A percentile compares a stretch with the other conserved stretches of the same genome.
These are phyloP conservation scores for Nothophoma quercina DNA, from an alignment of 2,329 filamentous ascomycete genomes.

Conservation along the genomic window DNA sequence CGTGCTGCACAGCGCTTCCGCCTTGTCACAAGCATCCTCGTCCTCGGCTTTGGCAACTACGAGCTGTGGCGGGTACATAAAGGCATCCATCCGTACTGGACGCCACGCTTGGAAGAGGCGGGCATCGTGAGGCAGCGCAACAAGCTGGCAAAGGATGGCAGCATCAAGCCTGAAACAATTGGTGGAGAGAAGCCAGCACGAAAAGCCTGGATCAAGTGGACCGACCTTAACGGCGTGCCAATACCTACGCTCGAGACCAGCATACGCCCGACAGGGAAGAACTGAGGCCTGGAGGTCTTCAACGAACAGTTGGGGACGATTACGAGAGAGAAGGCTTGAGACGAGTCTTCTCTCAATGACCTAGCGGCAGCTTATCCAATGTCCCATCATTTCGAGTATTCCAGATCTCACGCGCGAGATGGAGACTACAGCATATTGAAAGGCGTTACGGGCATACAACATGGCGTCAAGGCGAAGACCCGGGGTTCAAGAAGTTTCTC, in stretches of 20 bases:
- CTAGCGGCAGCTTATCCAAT: background rate
- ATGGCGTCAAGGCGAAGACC: slow-evolving; percentile 1
- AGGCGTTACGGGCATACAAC: background rate
- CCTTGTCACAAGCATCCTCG: slow-evolving; percentile 23
- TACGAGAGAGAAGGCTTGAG: background rate
- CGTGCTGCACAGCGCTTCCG: slow-evolving; percentile 13
- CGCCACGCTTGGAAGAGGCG: slow-evolving; percentile 30
- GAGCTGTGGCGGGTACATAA: slow-evolving; percentile 37
- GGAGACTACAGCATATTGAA: background rate
- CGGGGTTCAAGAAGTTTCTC: background rate
- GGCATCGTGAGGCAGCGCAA: slow-evolving; percentile 21
- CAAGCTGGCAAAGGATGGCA: slow-evolving; percentile 13
- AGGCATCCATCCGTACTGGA: slow-evolving; percentile 39
- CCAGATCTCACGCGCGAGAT: too few species aligned
- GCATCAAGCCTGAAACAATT: slow-evolving; percentile 1
- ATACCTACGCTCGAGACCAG: slow-evolving; percentile 33
- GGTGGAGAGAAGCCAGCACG: slow-evolving; percentile 9
- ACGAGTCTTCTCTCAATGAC: background rate
- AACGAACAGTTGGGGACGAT: too few species aligned
- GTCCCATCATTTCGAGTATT: background rate
- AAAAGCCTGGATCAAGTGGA: slow-evolving; percentile 32
- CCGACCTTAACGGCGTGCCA: slow-evolving; percentile 38
- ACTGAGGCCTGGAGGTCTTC: too few species aligned
- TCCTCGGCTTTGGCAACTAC: slow-evolving; percentile 33
- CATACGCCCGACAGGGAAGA: slow-evolving; percentile 25